These are phyloP conservation scores for Pseudozyma pruni DNA, from an alignment of 1,284 basidiomycete genomes.

Conservation along the genomic window DNA sequence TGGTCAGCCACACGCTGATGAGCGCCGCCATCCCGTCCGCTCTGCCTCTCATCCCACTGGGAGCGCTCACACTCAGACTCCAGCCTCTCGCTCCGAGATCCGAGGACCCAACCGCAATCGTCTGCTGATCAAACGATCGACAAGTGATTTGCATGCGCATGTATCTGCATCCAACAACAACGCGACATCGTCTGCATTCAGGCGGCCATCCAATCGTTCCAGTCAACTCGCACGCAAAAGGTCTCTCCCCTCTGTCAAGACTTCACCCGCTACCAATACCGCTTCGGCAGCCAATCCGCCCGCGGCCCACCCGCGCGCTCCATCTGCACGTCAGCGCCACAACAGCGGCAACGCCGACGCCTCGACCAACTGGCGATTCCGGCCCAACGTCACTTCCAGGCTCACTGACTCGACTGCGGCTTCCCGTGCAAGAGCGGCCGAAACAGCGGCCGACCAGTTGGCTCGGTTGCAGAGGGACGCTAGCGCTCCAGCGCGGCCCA, in stretches of 20 bases:
- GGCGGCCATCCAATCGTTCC: conserved; percentile 14
- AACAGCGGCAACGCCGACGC: conserved; percentile 26
- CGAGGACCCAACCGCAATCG: conserved; percentile 17
- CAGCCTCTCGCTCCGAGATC: conserved; percentile 16
- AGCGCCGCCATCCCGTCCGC: conserved; percentile 15
- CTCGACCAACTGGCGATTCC: conserved; percentile 14
- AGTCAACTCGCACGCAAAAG: conserved; percentile 34
- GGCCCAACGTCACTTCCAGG: conserved; percentile 17
- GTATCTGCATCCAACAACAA: background rate
- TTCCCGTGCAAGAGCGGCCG: conserved; percentile 50
- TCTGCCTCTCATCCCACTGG: conserved; percentile 18
- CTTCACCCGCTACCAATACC: conserved; percentile 19
- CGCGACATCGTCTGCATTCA: conserved; percentile 3
- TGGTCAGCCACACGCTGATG: conserved; percentile 1
- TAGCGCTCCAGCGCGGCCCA: conserved; percentile 35
- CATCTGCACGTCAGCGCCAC: conserved; percentile 24
- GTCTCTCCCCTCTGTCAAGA: conserved; percentile 29
- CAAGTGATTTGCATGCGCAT: conserved; percentile 38
- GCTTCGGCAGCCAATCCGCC: conserved; percentile 2
- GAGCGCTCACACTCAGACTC: background rate
- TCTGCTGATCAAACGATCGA: conserved; percentile 42
- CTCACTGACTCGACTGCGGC: conserved; percentile 52
- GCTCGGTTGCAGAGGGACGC: conserved; percentile 27
- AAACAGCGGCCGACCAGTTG: conserved; percentile 42
- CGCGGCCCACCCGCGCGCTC: background rate